Evolutionary conservation across 495 filamentous ascomycete genomes (phyloP).

Genomic region (Xylaria flabelliformis): DNA sequence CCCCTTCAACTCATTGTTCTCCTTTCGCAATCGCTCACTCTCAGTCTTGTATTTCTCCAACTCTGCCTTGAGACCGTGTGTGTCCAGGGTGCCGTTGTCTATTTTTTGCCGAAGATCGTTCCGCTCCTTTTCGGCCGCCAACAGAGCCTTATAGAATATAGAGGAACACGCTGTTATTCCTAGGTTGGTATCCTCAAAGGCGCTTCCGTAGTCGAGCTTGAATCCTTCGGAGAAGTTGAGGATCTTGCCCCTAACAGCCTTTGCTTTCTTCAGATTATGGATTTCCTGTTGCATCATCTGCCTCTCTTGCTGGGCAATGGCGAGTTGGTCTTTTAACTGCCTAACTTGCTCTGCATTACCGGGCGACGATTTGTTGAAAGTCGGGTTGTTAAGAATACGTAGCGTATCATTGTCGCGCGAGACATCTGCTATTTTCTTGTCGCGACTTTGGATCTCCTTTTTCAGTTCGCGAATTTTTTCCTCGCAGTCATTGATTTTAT

Average conservation of each 20-base stretch:
- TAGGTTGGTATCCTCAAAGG: constrained; percentile 15
- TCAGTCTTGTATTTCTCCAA: neutral
- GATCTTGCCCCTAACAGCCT: constrained; percentile 16
- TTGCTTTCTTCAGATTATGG: constrained; percentile 15
- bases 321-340: neutral
- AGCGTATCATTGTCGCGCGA: constrained; percentile 20
- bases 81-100: constrained; percentile 5
- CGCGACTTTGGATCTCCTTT: constrained; percentile 7
- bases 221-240: constrained; percentile 21
- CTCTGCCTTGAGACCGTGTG: neutral
- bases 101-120: constrained; percentile 13
- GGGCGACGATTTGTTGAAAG: neutral
- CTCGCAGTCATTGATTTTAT: neutral
- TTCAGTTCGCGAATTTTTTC: neutral
- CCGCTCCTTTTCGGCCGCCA: constrained; percentile 25
- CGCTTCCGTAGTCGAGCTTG: constrained; percentile 18
- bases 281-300: constrained; percentile 21
- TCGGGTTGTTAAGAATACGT: constrained; percentile 6
- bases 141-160: neutral
- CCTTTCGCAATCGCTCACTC: neutral
- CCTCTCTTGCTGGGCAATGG: neutral
- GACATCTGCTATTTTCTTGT: constrained; percentile 9
- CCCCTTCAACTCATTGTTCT: constrained; percentile 12
- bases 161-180: constrained; percentile 11
- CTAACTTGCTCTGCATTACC: constrained; percentile 12